phyloP scores from a whole-genome alignment of 331 rosid genomes.

The Quercus lobata region DNA sequence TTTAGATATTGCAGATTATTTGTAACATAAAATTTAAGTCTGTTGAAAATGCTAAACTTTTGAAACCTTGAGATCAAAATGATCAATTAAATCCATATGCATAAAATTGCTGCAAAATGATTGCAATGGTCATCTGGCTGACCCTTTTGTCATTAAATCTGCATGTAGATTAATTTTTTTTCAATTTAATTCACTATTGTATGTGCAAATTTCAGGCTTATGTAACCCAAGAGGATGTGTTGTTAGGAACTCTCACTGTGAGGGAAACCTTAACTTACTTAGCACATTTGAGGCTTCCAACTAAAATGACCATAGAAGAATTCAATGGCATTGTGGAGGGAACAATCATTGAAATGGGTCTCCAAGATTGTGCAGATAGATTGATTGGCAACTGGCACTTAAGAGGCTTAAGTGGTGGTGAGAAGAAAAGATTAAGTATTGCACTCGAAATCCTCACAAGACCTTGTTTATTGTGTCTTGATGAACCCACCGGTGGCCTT shows the following conservation, averaged over 20 bases:
- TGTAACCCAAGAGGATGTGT: conserved; percentile 88
- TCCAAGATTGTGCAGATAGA: conserved; percentile 81
- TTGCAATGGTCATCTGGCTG: not conserved
- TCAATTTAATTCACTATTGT: not conserved
- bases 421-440: conserved; percentile 85
- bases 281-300: conserved; percentile 74
- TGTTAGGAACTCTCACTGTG: conserved; percentile 84
- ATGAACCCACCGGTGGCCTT: conserved; percentile 94
- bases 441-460: conserved; percentile 85
- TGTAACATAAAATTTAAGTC: not conserved
- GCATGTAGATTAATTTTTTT: not conserved
- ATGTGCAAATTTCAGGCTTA: conserved; percentile 58
- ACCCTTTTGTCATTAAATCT: not conserved
- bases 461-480: conserved; percentile 81
- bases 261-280: conserved; percentile 79
- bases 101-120: not conserved
- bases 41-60: not conserved
- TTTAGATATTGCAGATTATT: not conserved
- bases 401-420: conserved; percentile 94
- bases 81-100: not conserved
- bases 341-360: conserved; percentile 85
- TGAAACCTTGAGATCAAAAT: not conserved
- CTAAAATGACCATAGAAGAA: conserved; percentile 53
- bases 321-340: conserved; percentile 43
- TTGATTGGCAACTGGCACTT: conserved; percentile 87